Evolutionary conservation across 345 rosid species (phyloP).

Genomic region (Erodium maritimum): DNA sequence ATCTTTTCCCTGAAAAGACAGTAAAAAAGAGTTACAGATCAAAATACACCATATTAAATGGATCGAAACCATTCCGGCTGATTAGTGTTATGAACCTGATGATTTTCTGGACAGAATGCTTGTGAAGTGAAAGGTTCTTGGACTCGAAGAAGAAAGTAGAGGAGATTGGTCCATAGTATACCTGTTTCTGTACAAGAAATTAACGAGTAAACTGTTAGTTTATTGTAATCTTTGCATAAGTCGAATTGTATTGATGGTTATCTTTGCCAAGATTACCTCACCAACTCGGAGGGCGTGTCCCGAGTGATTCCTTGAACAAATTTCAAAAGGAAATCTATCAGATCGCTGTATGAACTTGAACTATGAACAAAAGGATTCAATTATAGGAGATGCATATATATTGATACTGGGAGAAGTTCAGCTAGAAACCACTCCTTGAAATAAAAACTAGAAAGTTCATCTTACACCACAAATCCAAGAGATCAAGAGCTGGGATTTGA

Average conservation of each 20-base stretch:
- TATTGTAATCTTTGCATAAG: not conserved
- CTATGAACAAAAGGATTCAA: not conserved
- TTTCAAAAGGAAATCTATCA: not conserved
- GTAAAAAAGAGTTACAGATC: conserved; percentile 1
- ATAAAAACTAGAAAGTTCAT: too few species aligned
- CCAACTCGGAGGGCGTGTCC: conserved; percentile 20
- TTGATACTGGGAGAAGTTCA: too few species aligned
- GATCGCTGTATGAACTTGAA: not conserved
- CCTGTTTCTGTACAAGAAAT: conserved; percentile 22
- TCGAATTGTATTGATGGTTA: conserved; percentile 1
- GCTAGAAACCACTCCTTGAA: too few species aligned
- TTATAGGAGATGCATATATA: not conserved
- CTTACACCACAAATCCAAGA: too few species aligned
- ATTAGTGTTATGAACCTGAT: conserved; percentile 18
- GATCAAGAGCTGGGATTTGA: too few species aligned
- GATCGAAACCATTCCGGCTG: not conserved
- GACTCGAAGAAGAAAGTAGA: conserved; percentile 22
- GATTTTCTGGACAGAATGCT: conserved; percentile 17
- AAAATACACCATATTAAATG: too few species aligned
- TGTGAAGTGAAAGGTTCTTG: conserved; percentile 27
- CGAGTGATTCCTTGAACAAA: conserved; percentile 22
- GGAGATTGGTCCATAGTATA: conserved; percentile 8
- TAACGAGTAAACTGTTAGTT: not conserved
- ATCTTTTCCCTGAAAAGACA: conserved; percentile 27
- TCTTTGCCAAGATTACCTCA: conserved; percentile 18